Base-by-base conservation (phyloP, 371 early-diverging fungal species). In the Lichtheimia ornata region DNA sequence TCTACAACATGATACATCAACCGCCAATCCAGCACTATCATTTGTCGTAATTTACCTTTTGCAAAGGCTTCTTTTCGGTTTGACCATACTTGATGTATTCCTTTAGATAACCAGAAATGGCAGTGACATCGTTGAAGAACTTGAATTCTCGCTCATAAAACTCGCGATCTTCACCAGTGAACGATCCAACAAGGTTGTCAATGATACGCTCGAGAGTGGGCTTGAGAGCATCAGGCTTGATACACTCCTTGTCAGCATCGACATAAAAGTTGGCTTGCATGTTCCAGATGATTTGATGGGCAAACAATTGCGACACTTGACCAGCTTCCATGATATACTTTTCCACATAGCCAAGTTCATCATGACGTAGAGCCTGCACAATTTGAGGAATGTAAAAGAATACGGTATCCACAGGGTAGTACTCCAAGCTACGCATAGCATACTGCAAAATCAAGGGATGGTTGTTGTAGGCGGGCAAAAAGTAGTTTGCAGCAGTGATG, bases 251-350 rank as follows among this genome's bases (percentile, higher is more conserved):
- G 69, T 94, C 94, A 7, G 82, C 78, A 86, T 91, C 85, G 64
- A 97, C 90, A 92, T 87, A 81, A 45, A 74, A 78, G 79, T 99
- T 99, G 50, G 99, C 99, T 43, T 96, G 91, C 96, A 99, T 97
- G 71, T 99, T 99, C 99, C 99, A 99, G 51, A 99, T 97, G 53
- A 99, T 96, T 74, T 99, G 98, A 76, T 99, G 99, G 4, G 98
- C 94, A 84, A 99, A 99, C 30, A 94, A 80, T 69, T 96, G 98
- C 6, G 96, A 95, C 1, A 89, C 88, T 61, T 87, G 87, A 1
- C 95, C 98, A 0, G 99, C 93, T 41, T 91, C 88, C 73, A 99
- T 74, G 27, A 99, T 95, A 61, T 91, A 97, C 52, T 89, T 87
- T 72, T 97, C 96, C 5, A 94, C 90, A 66, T 97, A 98, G 17